Percentiles rank a stretch among this genome's conserved stretches.
Evolutionary conservation across 116 monocot species (phyloP).

Genomic region (Posidonia oceanica): DNA sequence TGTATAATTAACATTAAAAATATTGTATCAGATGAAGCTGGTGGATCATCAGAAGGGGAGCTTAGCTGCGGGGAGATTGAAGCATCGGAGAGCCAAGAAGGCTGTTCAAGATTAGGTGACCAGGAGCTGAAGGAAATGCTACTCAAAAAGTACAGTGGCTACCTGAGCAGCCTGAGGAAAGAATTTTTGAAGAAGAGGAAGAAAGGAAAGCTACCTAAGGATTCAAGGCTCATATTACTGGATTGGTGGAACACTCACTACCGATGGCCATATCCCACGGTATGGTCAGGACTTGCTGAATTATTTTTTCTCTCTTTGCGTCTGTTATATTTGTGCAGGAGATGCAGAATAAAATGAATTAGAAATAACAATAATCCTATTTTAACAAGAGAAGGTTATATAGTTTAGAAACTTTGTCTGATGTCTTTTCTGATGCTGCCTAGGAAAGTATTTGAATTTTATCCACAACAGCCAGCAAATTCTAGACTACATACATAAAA

Average conservation of each 20-base stretch:
- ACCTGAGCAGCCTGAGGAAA: slow-evolving; percentile 21
- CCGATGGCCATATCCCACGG: slow-evolving; percentile 39
- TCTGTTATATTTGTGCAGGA: no score
- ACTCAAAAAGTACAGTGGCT: slow-evolving; percentile 26
- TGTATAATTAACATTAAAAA: not conserved
- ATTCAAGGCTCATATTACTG: slow-evolving; percentile 17
- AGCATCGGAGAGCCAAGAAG: not conserved
- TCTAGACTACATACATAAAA: no score
- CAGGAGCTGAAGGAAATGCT: slow-evolving; percentile 26
- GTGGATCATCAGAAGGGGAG: slow-evolving; percentile 13
- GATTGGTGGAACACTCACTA: slow-evolving; percentile 46
- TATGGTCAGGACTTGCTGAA: not conserved
- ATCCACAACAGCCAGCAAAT: no score
- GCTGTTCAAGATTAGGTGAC: slow-evolving; percentile 2
- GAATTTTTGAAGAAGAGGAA: slow-evolving; percentile 32
- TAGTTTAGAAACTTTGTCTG: no score
- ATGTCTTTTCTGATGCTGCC: no score
- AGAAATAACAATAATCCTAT: no score
- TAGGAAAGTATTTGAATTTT: no score
- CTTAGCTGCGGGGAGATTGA: slow-evolving; percentile 8
- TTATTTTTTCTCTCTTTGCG: not conserved
- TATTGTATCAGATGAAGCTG: slow-evolving; percentile 5
- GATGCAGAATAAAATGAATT: no score
- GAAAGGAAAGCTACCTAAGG: slow-evolving; percentile 42
- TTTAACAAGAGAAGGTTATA: no score